phyloP scores from a whole-genome alignment of 257 asterid genomes.

The Solanum pennellii region DNA sequence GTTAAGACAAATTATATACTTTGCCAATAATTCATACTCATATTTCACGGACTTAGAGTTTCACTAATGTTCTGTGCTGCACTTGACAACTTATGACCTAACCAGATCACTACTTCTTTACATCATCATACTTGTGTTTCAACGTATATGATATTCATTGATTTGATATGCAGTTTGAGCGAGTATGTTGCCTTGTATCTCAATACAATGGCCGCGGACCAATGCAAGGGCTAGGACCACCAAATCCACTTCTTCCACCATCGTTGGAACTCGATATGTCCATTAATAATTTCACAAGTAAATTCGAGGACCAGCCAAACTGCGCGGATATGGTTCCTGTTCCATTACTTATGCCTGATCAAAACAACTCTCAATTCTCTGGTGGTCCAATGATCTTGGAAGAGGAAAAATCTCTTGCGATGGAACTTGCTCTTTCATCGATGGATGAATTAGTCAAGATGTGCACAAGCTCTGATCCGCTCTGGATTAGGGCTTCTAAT shows the following conservation, averaged over 20 bases:
- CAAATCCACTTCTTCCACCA: slow-evolving; percentile 25
- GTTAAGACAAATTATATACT: neutral
- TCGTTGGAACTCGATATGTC: slow-evolving; percentile 60
- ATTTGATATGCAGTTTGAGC: slow-evolving; percentile 39
- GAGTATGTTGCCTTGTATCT: slow-evolving; percentile 47
- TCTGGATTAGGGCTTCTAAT: slow-evolving; percentile 31
- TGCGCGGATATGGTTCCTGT: slow-evolving; percentile 30
- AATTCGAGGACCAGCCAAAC: slow-evolving; percentile 28
- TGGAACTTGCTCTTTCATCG: slow-evolving; percentile 58
- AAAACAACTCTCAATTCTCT: slow-evolving; percentile 22
- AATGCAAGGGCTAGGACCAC: slow-evolving; percentile 29
- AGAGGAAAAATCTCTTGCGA: slow-evolving; percentile 62
- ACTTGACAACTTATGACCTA: too few species aligned
- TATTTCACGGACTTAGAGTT: too few species aligned
- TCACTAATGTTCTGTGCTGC: too few species aligned
- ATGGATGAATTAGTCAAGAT: slow-evolving; percentile 54
- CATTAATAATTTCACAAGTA: slow-evolving; percentile 33
- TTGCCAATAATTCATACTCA: too few species aligned
- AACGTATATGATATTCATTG: neutral
- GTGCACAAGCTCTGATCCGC: slow-evolving; percentile 59
- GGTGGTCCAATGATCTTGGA: slow-evolving; percentile 45
- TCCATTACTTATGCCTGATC: slow-evolving; percentile 42
- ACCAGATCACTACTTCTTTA: too few species aligned
- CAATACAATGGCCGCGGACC: slow-evolving; percentile 57
- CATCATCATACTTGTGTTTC: neutral